phyloP scores from a whole-genome alignment of 2,329 filamentous ascomycete species.

The Pseudogymnoascus pannorum region DNA sequence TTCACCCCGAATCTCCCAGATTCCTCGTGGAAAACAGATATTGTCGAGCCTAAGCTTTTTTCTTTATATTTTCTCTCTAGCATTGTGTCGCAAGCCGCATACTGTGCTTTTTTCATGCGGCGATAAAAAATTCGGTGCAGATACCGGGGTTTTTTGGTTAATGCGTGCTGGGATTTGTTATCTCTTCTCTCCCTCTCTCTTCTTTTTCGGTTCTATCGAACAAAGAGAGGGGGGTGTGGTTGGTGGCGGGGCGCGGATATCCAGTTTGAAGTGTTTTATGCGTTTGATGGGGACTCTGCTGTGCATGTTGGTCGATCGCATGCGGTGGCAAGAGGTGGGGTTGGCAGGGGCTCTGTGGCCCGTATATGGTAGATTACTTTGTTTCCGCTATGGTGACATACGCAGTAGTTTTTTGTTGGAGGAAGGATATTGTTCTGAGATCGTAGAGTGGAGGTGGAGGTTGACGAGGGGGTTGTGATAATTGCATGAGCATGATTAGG shows the following conservation, averaged over 20 bases:
- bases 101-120: neutral
- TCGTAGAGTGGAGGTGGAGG: neutral
- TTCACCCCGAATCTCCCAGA: neutral
- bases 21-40: neutral
- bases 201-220: neutral
- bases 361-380: neutral
- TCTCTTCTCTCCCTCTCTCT: too few species aligned
- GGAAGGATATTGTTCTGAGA: neutral
- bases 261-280: constrained; percentile 1
- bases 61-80: neutral
- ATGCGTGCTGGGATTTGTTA: neutral
- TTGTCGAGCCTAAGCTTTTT: neutral
- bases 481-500: neutral
- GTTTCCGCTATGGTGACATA: neutral
- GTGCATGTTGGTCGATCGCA: neutral
- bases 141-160: neutral
- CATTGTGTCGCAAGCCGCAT: neutral
- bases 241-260: neutral
- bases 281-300: neutral
- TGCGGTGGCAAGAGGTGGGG: neutral
- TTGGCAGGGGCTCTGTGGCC: neutral
- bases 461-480: neutral
- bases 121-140: neutral
- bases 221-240: neutral
- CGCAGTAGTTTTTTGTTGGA: neutral